Base-by-base conservation (phyloP, 2,329 filamentous ascomycete genomes). In the Neoascochyta sp. region DNA sequence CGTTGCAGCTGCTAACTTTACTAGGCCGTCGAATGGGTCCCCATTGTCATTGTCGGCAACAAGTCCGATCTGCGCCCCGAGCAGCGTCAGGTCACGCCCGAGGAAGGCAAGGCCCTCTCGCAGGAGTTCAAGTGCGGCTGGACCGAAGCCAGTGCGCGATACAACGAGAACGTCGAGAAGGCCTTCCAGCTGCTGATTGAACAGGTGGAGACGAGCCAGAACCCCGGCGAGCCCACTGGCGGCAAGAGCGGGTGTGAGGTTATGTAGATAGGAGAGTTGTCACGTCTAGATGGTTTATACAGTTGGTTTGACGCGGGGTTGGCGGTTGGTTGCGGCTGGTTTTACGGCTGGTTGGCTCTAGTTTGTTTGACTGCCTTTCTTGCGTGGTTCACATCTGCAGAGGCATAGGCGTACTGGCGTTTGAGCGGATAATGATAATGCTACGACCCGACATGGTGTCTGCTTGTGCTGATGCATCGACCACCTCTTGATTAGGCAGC, bases 21-120 rank as follows among this genome's bases (percentile, higher is more conserved):
- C 32, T 47, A 95, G 86, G 92, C 92, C 46, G 85, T 88, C 36
- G 89, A 95, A 52, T 84, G 83, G 63, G 87, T 95, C 29, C 92
- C 92, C 7, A 82, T 96, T 51, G 86, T 93, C 51, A 83, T 98
- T 41, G 89, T 98, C 31, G 92, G 88, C 51, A 98, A 98, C 73
- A 98, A 98, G 72, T 89, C 83, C 61, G 92, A 98, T 64, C 73
- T 98, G 35, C 81, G 86, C 39, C 82, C 88, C 30, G 90, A 95
- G 64, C 88, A 95, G 68, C 83, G 92, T 48, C 89, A 96, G 66
- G 88, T 98, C 47, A 81, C 79, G 17, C 66, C 80, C 29, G 88
- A 95, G 45, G 85, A 95, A 50, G 92, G 89, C 48, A 84, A 83
- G 62, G 83, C 83, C 57, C 70, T 95, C 22, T 81, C 84, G 6